Conservation (phyloP, 2,329 filamentous ascomycete species). For the Ustulina deusta region DNA sequence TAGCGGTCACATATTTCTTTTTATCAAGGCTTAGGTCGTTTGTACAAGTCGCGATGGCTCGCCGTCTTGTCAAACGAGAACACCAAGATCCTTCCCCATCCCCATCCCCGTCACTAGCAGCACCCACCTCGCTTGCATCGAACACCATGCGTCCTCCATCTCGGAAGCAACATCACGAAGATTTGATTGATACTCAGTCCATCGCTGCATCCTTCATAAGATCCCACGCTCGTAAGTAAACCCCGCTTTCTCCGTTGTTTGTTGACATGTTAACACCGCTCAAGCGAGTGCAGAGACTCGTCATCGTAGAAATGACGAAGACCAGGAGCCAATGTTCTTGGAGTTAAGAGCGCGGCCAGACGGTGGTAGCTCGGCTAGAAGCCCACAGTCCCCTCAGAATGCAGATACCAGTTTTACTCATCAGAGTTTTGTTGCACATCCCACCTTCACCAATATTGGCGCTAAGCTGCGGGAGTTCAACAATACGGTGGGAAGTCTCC, state of each 20-base stretch:
- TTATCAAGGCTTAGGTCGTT: not conserved
- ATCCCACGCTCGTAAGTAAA: conserved; percentile 47
- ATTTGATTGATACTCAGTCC: conserved; percentile 40
- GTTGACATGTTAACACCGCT: conserved; percentile 25
- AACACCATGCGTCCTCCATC: conserved; percentile 44
- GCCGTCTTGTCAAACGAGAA: conserved; percentile 41
- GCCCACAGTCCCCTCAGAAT: conserved; percentile 44
- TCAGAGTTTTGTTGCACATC: conserved; percentile 52
- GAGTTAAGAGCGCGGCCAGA: conserved; percentile 42
- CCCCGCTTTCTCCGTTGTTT: not conserved
- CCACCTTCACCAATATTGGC: conserved; percentile 66
- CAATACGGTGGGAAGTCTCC: conserved; percentile 74
- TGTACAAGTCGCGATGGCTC: conserved; percentile 32
- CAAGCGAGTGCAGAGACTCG: conserved; percentile 47
- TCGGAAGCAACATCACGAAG: conserved; percentile 34
- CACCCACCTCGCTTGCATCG: conserved; percentile 21
- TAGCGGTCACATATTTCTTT: not conserved
- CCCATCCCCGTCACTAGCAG: conserved; percentile 26
- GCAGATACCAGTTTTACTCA: conserved; percentile 48
- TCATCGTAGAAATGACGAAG: conserved; percentile 44
- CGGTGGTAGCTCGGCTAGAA: conserved; percentile 24
- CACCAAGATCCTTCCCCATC: conserved; percentile 19
- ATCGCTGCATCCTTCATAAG: conserved; percentile 42
- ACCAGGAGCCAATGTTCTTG: conserved; percentile 46
- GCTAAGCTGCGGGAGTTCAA: conserved; percentile 74